Base-by-base conservation (phyloP, 176 grass and related monocot species). In the Eremochloa ophiuroides region DNA sequence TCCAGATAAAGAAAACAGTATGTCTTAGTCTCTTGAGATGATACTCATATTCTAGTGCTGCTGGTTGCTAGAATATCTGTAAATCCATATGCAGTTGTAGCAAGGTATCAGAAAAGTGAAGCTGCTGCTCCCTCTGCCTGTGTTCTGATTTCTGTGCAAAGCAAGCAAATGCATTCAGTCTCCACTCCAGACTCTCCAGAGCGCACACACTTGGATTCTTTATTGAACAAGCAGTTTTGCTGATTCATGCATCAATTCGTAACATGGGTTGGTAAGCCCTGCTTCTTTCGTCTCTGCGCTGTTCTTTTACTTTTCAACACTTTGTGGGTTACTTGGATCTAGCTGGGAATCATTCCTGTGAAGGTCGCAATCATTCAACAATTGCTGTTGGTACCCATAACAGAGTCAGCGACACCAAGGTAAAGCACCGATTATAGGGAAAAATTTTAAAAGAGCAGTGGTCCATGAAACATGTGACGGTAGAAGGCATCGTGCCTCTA, bases 1-100 rank as follows among this genome's bases (percentile, higher is more conserved):
- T 88, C 72, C 65, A 83, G 29, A 80, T 62, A 43, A 83, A 89
- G 71, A 66, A 88, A 85, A 69, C 80, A 37, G 66, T 73, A 7
- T 63, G 37, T 46, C 80, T 33, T 39, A 59, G 35, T 75, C 50
- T 67, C 74, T 80, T 67, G 26, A 8, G 47, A 7, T 84, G 50
- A 75, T 60, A 37, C 25, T 77, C 43, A 22, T 20, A 18, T 70
- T 77, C 78, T 66, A 51, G 33, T 82, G 28, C 29, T 77, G 61
- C 2, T 85, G 82, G 13, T 35, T 58, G 5, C 39, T 76, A 76
- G 74, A 64, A 63, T 72, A 40, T 74, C 51, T 82, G 55, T 85
- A 74, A 85, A 55, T 88, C 27, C 29, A 40, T 43, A 20, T 78
- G 77, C 51, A 71, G 44, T 15, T 72, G 42, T 83, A 60, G 17